These are phyloP conservation scores for Xylaria sp. DNA, from an alignment of 2,329 filamentous ascomycete species.

Conservation along the genomic window DNA sequence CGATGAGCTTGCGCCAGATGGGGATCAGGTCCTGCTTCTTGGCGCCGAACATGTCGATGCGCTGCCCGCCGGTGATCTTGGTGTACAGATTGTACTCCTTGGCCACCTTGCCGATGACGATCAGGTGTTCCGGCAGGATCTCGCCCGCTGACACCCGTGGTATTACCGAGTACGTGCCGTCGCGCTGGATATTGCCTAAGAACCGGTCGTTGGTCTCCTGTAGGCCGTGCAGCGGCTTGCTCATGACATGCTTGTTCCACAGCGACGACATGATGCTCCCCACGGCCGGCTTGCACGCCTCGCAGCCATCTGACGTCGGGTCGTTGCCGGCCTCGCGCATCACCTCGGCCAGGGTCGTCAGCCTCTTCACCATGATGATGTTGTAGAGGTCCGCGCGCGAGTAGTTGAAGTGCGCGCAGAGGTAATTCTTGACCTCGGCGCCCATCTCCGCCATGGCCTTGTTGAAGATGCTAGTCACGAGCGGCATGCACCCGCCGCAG, in stretches of 20 bases:
- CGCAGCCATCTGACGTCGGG: slow-evolving; percentile 79
- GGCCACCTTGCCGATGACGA: slow-evolving; percentile 84
- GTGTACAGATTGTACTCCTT: slow-evolving; percentile 87
- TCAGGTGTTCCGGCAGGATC: slow-evolving; percentile 86
- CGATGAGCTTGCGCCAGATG: slow-evolving; percentile 84
- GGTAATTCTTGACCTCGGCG: slow-evolving; percentile 85
- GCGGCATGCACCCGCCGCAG: slow-evolving; percentile 89
- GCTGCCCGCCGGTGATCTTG: slow-evolving; percentile 91
- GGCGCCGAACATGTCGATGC: slow-evolving; percentile 93
- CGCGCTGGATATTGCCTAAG: slow-evolving; percentile 88
- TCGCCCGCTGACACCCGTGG: slow-evolving; percentile 86
- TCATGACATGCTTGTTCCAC: slow-evolving; percentile 86
- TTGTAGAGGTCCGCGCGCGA: slow-evolving; percentile 91
- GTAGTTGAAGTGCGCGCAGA: slow-evolving; percentile 86
- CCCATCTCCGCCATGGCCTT: slow-evolving; percentile 87
- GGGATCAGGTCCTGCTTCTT: slow-evolving; percentile 84
- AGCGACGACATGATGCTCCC: slow-evolving; percentile 83
- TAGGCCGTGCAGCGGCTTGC: slow-evolving; percentile 74
- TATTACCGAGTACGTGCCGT: slow-evolving; percentile 90
- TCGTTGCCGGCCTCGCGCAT: slow-evolving; percentile 83
- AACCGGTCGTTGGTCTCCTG: slow-evolving; percentile 94
- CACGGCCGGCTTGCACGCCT: slow-evolving; percentile 85
- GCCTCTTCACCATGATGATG: slow-evolving; percentile 83
- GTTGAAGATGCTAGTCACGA: slow-evolving; percentile 91
- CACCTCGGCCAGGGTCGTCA: slow-evolving; percentile 77